phyloP scores from a whole-genome alignment of 805 yeast genomes.

The Candida stauntonica region DNA sequence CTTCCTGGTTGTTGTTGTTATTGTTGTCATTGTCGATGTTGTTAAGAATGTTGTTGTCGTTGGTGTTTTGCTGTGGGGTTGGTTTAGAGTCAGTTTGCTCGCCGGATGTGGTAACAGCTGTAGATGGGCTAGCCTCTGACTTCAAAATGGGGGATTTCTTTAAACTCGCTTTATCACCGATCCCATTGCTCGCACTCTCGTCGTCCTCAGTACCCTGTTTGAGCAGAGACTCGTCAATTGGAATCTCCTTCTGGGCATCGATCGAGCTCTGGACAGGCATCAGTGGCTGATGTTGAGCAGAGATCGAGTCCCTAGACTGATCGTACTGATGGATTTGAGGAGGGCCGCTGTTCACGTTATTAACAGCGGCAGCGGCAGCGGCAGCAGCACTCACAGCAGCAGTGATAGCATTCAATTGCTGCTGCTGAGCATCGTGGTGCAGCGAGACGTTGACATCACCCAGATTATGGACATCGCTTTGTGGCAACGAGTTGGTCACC shows the following conservation, averaged over 20 bases:
- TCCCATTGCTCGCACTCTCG: constrained; percentile 6
- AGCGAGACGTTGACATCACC: constrained; percentile 6
- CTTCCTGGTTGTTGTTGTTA: constrained; percentile 2
- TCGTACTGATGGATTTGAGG: constrained; percentile 22
- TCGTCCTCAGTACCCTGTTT: constrained; percentile 14
- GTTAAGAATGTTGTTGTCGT: neutral
- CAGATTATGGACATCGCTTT: constrained; percentile 8
- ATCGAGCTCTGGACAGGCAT: constrained; percentile 10
- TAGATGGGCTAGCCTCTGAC: constrained; percentile 16
- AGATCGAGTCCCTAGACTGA: constrained; percentile 11
- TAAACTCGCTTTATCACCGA: constrained; percentile 15
- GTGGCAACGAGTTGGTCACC: constrained; percentile 11
- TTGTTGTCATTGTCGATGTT: constrained; percentile 6
- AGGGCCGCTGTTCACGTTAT: constrained; percentile 13
- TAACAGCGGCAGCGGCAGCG: constrained; percentile 9
- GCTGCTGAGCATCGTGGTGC: constrained; percentile 5
- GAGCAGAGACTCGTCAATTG: constrained; percentile 19
- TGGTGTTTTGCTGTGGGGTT: constrained; percentile 10
- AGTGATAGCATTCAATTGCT: constrained; percentile 9
- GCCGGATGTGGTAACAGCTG: constrained; percentile 12
- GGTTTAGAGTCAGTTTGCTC: constrained; percentile 17
- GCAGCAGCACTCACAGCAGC: constrained; percentile 10
- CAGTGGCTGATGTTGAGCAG: constrained; percentile 11
- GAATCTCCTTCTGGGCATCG: constrained; percentile 18
- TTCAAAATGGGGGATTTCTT: constrained; percentile 20